phyloP scores from a whole-genome alignment of 345 rosid genomes.

The Melastoma malabathricum region DNA sequence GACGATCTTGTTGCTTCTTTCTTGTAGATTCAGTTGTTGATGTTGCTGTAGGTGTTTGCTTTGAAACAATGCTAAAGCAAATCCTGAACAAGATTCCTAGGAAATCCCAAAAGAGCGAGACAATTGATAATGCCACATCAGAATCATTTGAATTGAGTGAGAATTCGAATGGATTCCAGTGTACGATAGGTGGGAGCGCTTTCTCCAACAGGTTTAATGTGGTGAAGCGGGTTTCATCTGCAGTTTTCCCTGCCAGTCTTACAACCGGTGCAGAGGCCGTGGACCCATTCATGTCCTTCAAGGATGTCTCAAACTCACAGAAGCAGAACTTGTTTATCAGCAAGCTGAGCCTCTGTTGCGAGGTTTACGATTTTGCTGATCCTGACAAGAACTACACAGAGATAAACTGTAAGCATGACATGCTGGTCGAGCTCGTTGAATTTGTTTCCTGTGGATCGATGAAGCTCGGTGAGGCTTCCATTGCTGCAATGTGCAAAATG shows the following conservation, averaged over 20 bases:
- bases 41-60: neutral
- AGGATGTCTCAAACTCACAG: slow-evolving; percentile 55
- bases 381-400: slow-evolving; percentile 31
- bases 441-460: slow-evolving; percentile 55
- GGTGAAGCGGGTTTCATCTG: slow-evolving; percentile 69
- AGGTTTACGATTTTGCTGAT: slow-evolving; percentile 34
- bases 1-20: too few species aligned
- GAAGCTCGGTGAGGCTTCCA: slow-evolving; percentile 48
- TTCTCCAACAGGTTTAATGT: slow-evolving; percentile 57
- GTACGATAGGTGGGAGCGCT: slow-evolving; percentile 42
- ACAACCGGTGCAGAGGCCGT: slow-evolving; percentile 65
- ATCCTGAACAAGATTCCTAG: slow-evolving; percentile 65
- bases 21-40: too few species aligned
- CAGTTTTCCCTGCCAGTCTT: slow-evolving; percentile 66
- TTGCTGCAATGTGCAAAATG: slow-evolving; percentile 54
- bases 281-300: slow-evolving; percentile 59
- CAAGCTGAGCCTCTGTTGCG: slow-evolving; percentile 55
- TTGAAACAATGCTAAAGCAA: slow-evolving; percentile 54
- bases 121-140: slow-evolving; percentile 21
- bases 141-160: slow-evolving; percentile 19
- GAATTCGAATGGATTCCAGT: slow-evolving; percentile 27
- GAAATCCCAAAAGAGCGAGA: slow-evolving; percentile 37
- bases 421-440: slow-evolving; percentile 45
- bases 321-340: slow-evolving; percentile 59
- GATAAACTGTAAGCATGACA: slow-evolving; percentile 46